Base-by-base conservation (phyloP, 371 early-diverging fungal genomes). In the Mucor lusitanicus region DNA sequence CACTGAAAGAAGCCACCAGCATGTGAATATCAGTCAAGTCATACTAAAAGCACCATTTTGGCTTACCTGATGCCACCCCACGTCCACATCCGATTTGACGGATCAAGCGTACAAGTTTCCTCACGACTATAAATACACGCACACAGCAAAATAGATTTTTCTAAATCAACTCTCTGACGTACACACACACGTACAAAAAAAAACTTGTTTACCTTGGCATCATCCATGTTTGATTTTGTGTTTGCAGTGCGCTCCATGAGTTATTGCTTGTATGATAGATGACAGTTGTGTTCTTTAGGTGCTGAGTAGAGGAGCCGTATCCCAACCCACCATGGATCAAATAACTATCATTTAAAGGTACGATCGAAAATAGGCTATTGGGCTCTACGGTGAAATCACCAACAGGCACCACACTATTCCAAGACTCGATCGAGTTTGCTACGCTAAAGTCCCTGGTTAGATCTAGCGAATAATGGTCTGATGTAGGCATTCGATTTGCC, bases 61-160 rank as follows among this genome's bases (percentile, higher is more conserved):
- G n/a, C n/a, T n/a, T 67, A 71, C 71, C 71, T 71, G 27, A 71
- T 37, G 12, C 71, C 71, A 46, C 71, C 71, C 71, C 71, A 71
- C 6, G 53, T 27, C 71, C 71, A 71, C n/a, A 67, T 59, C 11
- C 61, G 42, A 37, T 63, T 60, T 21, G 12, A 48, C 8, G 46
- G n/a, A 63, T 71, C 71, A 23, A 67, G 44, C 19, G 60, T 63
- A 19, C 60, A 58, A 4, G 62, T 39, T 21, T 46, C 60, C 30
- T 71, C 67, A 6, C 71, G 71, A 54, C 67, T 67, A 56, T 19
- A 19, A 30, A 30, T 28, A 46, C 8, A 32, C 23, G 17, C 35
- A 40, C 40, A 40, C 1, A 40, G n/a, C 5, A n/a, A n/a, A n/a
- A n/a, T 21, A 44, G 19, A 37, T 19, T 23, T 19, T 17, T 37